Evolutionary conservation across 1,284 basidiomycete species (phyloP).

Genomic region (Irpex lacteus): DNA sequence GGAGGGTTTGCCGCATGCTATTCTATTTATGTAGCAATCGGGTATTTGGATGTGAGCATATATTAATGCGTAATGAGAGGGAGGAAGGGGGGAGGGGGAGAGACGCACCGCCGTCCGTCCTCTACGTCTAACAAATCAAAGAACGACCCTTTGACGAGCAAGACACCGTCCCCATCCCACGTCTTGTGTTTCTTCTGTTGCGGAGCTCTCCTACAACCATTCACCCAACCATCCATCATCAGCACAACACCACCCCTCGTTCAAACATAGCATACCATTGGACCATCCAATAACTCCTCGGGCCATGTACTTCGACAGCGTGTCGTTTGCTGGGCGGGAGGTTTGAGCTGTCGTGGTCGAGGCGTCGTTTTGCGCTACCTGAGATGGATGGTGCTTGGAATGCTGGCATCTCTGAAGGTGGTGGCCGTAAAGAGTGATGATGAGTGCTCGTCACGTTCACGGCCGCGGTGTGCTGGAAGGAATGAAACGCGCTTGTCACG

Average conservation of each 20-base stretch:
- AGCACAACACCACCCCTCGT: not conserved
- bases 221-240: not conserved
- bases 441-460: not conserved
- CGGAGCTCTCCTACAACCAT: slow-evolving; percentile 58
- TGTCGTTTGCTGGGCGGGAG: slow-evolving; percentile 32
- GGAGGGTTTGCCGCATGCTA: slow-evolving; percentile 26
- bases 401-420: slow-evolving; percentile 21
- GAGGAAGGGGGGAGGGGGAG: slow-evolving; percentile 14
- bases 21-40: slow-evolving; percentile 18
- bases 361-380: slow-evolving; percentile 28
- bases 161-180: slow-evolving; percentile 84
- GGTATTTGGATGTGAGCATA: too few relatives aligned
- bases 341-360: slow-evolving; percentile 26
- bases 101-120: slow-evolving; percentile 56
- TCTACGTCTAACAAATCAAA: slow-evolving; percentile 53
- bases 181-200: slow-evolving; percentile 90
- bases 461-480: too few relatives aligned
- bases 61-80: slow-evolving; percentile 1
- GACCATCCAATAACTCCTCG: slow-evolving; percentile 57
- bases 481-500: slow-evolving; percentile 5
- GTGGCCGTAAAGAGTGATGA: slow-evolving; percentile 6
- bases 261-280: slow-evolving; percentile 50
- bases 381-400: slow-evolving; percentile 19
- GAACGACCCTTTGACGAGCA: slow-evolving; percentile 48
- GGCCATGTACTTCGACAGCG: slow-evolving; percentile 20